Evolutionary conservation across 768 basidiomycete species (phyloP).

Genomic region (Tricholoma flavovirens): DNA sequence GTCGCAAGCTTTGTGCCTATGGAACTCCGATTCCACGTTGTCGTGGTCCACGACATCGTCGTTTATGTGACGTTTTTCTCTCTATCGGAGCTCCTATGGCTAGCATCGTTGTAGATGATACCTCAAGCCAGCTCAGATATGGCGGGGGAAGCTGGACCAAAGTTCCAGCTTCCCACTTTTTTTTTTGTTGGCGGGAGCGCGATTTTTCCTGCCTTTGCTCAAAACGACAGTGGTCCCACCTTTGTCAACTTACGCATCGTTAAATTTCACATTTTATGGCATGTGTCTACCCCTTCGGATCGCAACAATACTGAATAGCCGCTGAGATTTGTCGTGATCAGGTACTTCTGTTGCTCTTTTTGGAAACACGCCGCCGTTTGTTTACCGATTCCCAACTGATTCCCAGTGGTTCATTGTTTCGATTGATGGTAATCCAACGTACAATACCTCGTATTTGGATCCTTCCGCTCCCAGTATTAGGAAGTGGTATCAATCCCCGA

Average conservation of each 20-base stretch:
- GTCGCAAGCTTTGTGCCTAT: too few species aligned
- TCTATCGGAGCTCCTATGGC: constrained; percentile 3
- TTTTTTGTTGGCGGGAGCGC: neutral
- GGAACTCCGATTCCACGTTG: too few species aligned
- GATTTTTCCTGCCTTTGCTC: neutral
- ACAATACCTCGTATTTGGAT: constrained; percentile 8
- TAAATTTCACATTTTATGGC: constrained; percentile 7
- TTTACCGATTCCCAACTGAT: too few species aligned
- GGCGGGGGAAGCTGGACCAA: constrained; percentile 4
- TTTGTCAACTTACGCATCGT: neutral
- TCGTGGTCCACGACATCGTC: too few species aligned
- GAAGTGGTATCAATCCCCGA: constrained; percentile 23
- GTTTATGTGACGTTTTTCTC: too few species aligned
- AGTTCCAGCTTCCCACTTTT: neutral
- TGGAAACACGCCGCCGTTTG: constrained; percentile 8
- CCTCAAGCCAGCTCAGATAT: neutral
- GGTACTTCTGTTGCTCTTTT: constrained; percentile 11
- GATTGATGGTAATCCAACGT: constrained; percentile 14
- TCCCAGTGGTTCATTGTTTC: constrained; percentile 13
- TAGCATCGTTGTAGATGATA: constrained; percentile 4
- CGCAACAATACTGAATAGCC: neutral
- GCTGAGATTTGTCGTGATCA: neutral
- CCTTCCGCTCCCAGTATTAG: constrained; percentile 9
- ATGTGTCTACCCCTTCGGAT: neutral
- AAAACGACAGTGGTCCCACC: neutral